Percentiles rank a stretch among this genome's conserved stretches.
Conservation (phyloP, 345 rosid genomes). For the Lenwebbia sp. region DNA sequence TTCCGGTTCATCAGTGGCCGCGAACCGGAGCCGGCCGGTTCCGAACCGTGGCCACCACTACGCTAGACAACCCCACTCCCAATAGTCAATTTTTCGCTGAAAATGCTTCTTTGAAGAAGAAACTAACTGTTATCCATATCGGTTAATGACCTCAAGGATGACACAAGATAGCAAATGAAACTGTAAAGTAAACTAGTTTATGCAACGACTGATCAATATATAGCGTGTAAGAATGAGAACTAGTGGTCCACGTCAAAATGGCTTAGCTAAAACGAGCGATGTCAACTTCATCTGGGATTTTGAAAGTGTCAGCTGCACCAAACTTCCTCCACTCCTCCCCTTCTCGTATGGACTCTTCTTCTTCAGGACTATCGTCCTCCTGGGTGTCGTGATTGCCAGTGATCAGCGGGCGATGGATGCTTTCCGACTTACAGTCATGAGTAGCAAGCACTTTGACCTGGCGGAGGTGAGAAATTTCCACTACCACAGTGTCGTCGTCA, state of each 20-base stretch:
- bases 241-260: not conserved
- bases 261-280: not conserved
- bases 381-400: not conserved
- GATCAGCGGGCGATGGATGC: not conserved
- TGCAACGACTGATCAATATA: not conserved
- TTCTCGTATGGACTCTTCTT: slow-evolving; percentile 3
- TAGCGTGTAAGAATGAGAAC: not conserved
- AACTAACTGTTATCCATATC: not conserved
- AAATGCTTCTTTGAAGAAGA: not conserved
- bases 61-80: not conserved
- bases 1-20: too few relatives aligned
- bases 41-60: too few relatives aligned
- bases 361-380: not conserved
- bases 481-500: slow-evolving; percentile 41
- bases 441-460: slow-evolving; percentile 67
- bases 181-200: not conserved
- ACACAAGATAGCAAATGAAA: not conserved
- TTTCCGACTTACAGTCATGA: slow-evolving; percentile 29
- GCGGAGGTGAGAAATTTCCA: slow-evolving; percentile 52
- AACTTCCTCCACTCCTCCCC: slow-evolving; percentile 22
- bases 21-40: too few relatives aligned
- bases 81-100: not conserved
- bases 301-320: slow-evolving; percentile 38
- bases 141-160: not conserved
- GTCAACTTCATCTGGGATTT: slow-evolving; percentile 23